phyloP scores from a whole-genome alignment of 2,329 filamentous ascomycete species.

The Chaetomium sp. region DNA sequence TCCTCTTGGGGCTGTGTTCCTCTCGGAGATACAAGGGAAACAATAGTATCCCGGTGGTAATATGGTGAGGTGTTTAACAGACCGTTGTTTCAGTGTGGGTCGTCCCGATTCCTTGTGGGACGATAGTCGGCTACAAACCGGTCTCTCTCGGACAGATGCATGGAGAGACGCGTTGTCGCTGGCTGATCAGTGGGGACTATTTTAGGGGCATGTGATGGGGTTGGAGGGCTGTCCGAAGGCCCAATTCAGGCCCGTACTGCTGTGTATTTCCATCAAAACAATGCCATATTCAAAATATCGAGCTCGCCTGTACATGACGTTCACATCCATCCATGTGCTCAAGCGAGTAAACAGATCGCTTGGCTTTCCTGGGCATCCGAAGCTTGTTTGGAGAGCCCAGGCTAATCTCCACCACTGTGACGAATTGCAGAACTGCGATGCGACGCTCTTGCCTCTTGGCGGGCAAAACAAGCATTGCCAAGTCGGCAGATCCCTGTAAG shows the following conservation, averaged over 20 bases:
- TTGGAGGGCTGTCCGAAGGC: not conserved
- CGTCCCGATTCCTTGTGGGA: not conserved
- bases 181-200: constrained; percentile 10
- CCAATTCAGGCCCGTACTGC: not conserved
- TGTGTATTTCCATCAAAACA: not conserved
- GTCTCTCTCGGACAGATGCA: not conserved
- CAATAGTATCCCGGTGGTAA: not conserved
- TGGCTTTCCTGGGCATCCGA: constrained; percentile 25
- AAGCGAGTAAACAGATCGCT: constrained; percentile 8
- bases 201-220: not conserved
- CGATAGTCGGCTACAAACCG: not conserved
- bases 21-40: not conserved
- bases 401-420: constrained; percentile 3
- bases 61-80: not conserved
- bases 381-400: constrained; percentile 21
- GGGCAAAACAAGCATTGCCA: constrained; percentile 28
- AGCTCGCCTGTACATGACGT: not conserved
- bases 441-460: constrained; percentile 10
- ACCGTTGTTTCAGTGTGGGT: not conserved
- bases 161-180: not conserved
- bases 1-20: not conserved
- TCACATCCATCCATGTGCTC: not conserved
- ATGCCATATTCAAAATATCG: not conserved
- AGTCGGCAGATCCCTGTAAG: not conserved
- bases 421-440: constrained; percentile 13